These are phyloP conservation scores for Cyclotella cryptica DNA, from an alignment of 108 stramenopile genomes.

Conservation along the genomic window DNA sequence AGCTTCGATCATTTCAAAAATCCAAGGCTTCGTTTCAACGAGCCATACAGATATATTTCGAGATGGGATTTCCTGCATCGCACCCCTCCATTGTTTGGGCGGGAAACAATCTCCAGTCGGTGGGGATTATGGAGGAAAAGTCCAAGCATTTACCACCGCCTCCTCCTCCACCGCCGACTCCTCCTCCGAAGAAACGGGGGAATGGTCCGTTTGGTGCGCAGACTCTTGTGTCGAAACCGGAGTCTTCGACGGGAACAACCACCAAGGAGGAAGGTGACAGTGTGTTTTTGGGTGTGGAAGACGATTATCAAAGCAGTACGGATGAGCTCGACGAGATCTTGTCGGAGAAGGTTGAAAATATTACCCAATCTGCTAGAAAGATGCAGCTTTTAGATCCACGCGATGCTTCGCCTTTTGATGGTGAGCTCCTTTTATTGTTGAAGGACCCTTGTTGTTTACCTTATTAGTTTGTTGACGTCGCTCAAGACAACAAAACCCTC, in stretches of 20 bases:
- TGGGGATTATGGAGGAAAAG: constrained; percentile 5
- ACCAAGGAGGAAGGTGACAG: constrained; percentile 22
- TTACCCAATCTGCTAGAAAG: background rate
- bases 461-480: background rate
- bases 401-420: constrained; percentile 8
- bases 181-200: constrained; percentile 7
- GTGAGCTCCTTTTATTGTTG: constrained; percentile 9
- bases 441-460: background rate
- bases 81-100: constrained; percentile 43
- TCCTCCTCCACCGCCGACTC: constrained; percentile 22
- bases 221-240: background rate
- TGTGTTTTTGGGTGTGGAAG: constrained; percentile 37
- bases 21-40: constrained; percentile 19
- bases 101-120: constrained; percentile 19
- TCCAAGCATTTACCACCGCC: constrained; percentile 6
- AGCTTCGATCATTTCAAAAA: constrained; percentile 17
- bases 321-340: constrained; percentile 44
- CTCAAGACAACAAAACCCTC: too few species aligned
- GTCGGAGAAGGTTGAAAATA: constrained; percentile 2
- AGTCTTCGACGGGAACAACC: background rate
- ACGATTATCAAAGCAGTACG: constrained; percentile 21
- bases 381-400: background rate
- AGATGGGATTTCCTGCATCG: constrained; percentile 26
- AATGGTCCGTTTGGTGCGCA: background rate
- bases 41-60: constrained; percentile 34